A percentile compares a stretch with the other conserved stretches of the same genome.
These are phyloP conservation scores for Puccinia polysora DNA, from an alignment of 1,284 basidiomycete species.

Conservation along the genomic window DNA sequence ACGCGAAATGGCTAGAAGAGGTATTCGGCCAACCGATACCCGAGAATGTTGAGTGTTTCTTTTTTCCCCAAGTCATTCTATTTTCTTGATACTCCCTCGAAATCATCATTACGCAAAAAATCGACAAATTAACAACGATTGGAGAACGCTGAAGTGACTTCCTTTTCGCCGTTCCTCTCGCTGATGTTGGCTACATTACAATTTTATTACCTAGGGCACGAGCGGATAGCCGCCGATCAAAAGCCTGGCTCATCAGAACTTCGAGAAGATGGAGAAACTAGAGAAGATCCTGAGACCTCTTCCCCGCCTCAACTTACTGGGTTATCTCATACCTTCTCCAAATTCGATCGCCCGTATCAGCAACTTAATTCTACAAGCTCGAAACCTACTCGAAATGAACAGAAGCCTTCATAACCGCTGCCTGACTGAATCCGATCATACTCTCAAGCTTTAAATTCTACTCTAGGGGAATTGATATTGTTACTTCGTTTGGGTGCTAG, in stretches of 20 bases:
- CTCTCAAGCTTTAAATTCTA: too few species aligned
- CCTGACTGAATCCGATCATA: too few species aligned
- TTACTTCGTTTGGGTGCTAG: too few species aligned
- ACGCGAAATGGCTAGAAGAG: slow-evolving; percentile 52
- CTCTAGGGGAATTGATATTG: too few species aligned
- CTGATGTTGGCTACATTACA: background rate
- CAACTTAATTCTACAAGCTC: background rate
- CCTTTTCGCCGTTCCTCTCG: background rate
- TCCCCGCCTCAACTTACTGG: slow-evolving; percentile 1
- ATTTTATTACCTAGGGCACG: slow-evolving; percentile 31
- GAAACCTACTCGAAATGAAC: background rate
- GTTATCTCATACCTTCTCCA: slow-evolving; percentile 25
- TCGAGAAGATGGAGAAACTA: background rate
- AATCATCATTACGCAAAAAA: too few species aligned
- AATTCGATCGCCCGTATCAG: slow-evolving; percentile 33
- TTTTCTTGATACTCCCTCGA: background rate
- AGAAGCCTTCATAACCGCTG: too few species aligned
- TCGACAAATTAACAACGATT: background rate
- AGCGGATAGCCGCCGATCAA: slow-evolving; percentile 12
- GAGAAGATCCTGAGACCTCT: background rate
- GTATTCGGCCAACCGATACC: slow-evolving; percentile 54
- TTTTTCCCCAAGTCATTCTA: background rate
- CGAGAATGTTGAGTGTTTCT: slow-evolving; percentile 52
- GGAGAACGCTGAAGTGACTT: too few species aligned
- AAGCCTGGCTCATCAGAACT: background rate